Evolutionary conservation across 1,284 basidiomycete species (phyloP), one percentile per base, ranked within the genome.

Genomic region (Marasmius tenuissimus): DNA sequence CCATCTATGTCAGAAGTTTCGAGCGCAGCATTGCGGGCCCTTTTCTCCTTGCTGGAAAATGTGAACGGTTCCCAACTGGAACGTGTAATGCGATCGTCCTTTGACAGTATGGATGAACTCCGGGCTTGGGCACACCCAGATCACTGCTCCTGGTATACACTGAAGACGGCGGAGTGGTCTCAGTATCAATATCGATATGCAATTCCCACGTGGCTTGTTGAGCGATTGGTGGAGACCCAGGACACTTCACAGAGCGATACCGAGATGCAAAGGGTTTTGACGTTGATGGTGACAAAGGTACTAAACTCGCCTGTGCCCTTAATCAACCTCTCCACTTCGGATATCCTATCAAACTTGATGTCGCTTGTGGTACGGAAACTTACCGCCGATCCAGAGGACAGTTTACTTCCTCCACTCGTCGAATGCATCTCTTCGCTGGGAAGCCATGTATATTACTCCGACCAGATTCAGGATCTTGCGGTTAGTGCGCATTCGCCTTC

Each of bases 401-500:
- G 79, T 3, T 78, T 95, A 9, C 77, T 97, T 8, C 83, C 88
- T 0, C 76, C 84, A 1, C 76, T 97, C 45, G 90, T 97, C 8
- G 82, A 88, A 61, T 92, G 92, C 70, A 91, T 97, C 60, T 82
- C 92, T 5, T 92, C 94, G 0, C 81, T 98, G 18, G 92, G 92
- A 37, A 88, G 90, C 7, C 94, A 97, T 72, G 88, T 97, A 60
- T 97, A 97, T 79, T 98, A 98, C 72, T 92, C 94, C 52, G 97
- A 98, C 72, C 97, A 99, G 77, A 93, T 97, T 64, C 93, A 94
- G 71, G 96, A 98, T 73, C 87, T 98, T 58, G 88, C 93, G 12
- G 81, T 83, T 54, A 70, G 81, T 72, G 20, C n/a, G 18, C 40
- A n/a, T 11, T 49, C 27, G 20, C 9, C 56, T 8, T 1, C 38